Base-by-base conservation (phyloP, 2,329 filamentous ascomycete species). In the Botryotinia calthae region DNA sequence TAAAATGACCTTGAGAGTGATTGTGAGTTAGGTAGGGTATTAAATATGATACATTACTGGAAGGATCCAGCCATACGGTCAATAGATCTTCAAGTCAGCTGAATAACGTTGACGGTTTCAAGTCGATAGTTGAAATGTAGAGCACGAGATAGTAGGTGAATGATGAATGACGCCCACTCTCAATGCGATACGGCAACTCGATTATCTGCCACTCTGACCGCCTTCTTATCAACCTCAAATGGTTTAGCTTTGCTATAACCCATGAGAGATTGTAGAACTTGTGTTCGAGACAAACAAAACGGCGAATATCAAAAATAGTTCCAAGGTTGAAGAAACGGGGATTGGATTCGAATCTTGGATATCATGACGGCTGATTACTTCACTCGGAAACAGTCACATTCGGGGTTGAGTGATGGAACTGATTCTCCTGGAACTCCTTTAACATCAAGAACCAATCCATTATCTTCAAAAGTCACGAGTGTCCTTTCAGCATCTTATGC, bases 401-500 rank as follows among this genome's bases (percentile, higher is more conserved):
- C 79, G 2, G 76, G 76, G 14, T 40, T 77, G 25, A 74, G 65
- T 73, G 79, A 79, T 73, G 74, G 71, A 14, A n/a, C 70, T 25
- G 76, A 76, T 20, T 73, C 73, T 79, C 79, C 63, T 73, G 66
- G 73, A 14, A 76, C 72, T 34, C 79, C 70, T 76, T 79, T 72
- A 77, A 78, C 73, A 75, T 81, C 37, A 76, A 77, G 81, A 40
- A 81, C 81, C 65, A 87, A 89, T 81, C 91, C 94, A 12, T 85
- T 98, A 46, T 90, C 93, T 12, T 91, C 91, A 74, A 94, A 96
- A 80, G 88, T 98, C 77, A 93, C 93, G 37, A 91, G 89, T 74
- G 92, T 98, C 58, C 88, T 98, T 66, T 97, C 96, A 6, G 91
- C 94, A 3, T 97, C 95, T 0, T 98, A 97, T 83, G 92, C 94